A percentile compares a stretch with the other conserved stretches of the same genome.
phyloP scores from a whole-genome alignment of 306 rosid genomes.

The Morella rubra region DNA sequence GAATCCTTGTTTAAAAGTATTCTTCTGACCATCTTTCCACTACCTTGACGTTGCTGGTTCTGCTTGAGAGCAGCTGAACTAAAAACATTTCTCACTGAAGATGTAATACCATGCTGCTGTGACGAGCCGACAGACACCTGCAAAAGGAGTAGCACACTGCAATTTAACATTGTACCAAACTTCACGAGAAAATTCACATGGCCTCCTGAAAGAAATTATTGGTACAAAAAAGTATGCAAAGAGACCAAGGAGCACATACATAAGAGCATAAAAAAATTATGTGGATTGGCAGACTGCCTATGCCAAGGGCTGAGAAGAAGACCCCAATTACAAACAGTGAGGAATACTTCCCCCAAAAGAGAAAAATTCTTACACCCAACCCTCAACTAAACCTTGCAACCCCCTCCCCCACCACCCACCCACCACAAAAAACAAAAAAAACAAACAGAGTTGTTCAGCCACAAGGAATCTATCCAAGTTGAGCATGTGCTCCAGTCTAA shows the following conservation, averaged over 20 bases:
- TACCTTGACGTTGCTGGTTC: constrained; percentile 50
- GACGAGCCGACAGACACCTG: constrained; percentile 39
- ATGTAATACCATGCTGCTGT: constrained; percentile 38
- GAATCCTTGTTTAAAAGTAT: constrained; percentile 60
- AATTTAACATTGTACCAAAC: background rate
- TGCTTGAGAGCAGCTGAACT: constrained; percentile 46
- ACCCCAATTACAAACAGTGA: background rate
- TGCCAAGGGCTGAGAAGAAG: background rate
- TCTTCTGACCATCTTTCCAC: constrained; percentile 55
- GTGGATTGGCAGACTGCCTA: background rate
- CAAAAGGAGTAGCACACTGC: constrained; percentile 24
- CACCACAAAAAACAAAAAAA: too few species aligned
- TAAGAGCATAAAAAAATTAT: background rate
- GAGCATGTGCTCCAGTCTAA: background rate
- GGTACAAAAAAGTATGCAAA: background rate
- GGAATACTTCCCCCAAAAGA: background rate
- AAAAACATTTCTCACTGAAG: constrained; percentile 35
- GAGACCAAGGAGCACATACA: background rate
- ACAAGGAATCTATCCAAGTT: background rate
- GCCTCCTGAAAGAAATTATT: background rate
- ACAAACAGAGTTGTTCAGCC: too few species aligned
- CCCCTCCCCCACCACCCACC: too few species aligned
- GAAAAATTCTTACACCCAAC: background rate
- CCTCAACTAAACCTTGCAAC: background rate
- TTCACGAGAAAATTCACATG: background rate